A percentile compares a stretch with the other conserved stretches of the same genome.
phyloP scores from a whole-genome alignment of 2,329 filamentous ascomycete genomes.

The Aspergillus aculeatus region DNA sequence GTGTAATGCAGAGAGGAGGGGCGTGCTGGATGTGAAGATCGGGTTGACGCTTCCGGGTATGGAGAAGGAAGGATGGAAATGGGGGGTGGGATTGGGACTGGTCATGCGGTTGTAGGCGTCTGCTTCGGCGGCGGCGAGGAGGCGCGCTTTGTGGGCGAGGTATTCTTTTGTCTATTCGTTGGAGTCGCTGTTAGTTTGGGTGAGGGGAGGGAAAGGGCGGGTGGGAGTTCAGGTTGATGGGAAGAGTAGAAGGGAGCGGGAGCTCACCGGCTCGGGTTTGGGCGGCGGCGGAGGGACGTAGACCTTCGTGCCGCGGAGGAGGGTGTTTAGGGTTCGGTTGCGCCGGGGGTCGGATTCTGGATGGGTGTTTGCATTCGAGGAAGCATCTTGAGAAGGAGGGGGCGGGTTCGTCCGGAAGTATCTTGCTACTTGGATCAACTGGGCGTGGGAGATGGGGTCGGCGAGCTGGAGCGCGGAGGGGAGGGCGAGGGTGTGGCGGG shows the following conservation, averaged over 20 bases:
- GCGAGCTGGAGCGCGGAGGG: constrained; percentile 28
- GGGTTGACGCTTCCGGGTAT: constrained; percentile 10
- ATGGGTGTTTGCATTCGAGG: not conserved
- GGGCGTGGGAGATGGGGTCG: constrained; percentile 44
- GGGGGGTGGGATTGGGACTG: constrained; percentile 22
- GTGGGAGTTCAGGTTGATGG: not conserved
- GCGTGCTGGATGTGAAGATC: constrained; percentile 55
- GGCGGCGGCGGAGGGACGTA: constrained; percentile 78
- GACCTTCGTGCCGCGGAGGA: constrained; percentile 69
- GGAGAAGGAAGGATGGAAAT: too few species aligned
- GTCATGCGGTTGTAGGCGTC: constrained; percentile 79
- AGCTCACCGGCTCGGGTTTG: constrained; percentile 71
- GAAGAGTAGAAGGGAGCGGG: constrained; percentile 11
- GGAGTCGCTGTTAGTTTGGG: not conserved
- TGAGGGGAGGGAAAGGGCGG: not conserved
- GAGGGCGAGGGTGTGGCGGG: constrained; percentile 35
- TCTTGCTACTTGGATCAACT: constrained; percentile 40
- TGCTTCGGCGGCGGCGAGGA: constrained; percentile 79
- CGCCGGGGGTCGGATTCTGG: too few species aligned
- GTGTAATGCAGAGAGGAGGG: constrained; percentile 52
- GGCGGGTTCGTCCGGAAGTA: constrained; percentile 22
- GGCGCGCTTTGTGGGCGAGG: constrained; percentile 79
- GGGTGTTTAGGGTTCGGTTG: constrained; percentile 58
- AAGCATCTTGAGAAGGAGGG: not conserved
- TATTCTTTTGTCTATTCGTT: constrained; percentile 57